A percentile compares a stretch with the other conserved stretches of the same genome.
Conservation (phyloP, 108 stramenopile genomes). For the Pseudonitzschia multiseries region DNA sequence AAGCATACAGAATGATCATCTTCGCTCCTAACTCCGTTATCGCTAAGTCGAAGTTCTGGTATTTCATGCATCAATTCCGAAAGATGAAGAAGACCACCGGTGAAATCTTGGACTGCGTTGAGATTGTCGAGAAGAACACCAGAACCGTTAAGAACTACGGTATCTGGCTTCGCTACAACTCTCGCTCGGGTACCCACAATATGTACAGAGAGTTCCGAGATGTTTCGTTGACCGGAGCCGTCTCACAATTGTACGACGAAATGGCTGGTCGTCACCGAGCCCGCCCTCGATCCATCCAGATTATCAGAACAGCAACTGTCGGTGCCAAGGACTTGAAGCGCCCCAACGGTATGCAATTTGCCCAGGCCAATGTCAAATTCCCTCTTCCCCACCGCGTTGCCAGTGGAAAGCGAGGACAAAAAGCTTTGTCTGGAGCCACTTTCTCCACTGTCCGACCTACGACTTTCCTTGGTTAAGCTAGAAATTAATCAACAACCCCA, state of each 20-base stretch:
- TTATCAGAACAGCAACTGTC: slow-evolving; percentile 94
- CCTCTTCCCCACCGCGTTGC: slow-evolving; percentile 96
- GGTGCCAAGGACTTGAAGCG: slow-evolving; percentile 91
- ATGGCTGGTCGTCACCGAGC: slow-evolving; percentile 99
- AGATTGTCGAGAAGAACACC: slow-evolving; percentile 96
- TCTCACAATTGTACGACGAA: slow-evolving; percentile 98
- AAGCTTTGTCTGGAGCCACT: slow-evolving; percentile 75
- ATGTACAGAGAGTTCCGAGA: slow-evolving; percentile 99
- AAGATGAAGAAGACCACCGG: slow-evolving; percentile 99
- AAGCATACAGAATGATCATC: slow-evolving; percentile 99
- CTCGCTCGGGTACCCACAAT: slow-evolving; percentile 99
- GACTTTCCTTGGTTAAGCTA: slow-evolving; percentile 76
- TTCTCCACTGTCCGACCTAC: slow-evolving; percentile 83
- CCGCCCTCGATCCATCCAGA: slow-evolving; percentile 98
- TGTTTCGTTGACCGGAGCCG: slow-evolving; percentile 92
- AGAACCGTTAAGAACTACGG: slow-evolving; percentile 99
- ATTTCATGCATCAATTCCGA: slow-evolving; percentile 99
- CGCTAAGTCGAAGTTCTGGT: slow-evolving; percentile 99
- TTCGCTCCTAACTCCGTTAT: slow-evolving; percentile 96
- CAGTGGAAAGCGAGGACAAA: slow-evolving; percentile 88
- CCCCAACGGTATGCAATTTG: slow-evolving; percentile 90
- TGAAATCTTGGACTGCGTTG: slow-evolving; percentile 97
- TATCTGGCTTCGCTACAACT: slow-evolving; percentile 99
- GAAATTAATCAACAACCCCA: slow-evolving; percentile 5
- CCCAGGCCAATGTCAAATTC: slow-evolving; percentile 92